Conservation (phyloP, 2,329 filamentous ascomycete genomes). For the Xylaria multiplex region DNA sequence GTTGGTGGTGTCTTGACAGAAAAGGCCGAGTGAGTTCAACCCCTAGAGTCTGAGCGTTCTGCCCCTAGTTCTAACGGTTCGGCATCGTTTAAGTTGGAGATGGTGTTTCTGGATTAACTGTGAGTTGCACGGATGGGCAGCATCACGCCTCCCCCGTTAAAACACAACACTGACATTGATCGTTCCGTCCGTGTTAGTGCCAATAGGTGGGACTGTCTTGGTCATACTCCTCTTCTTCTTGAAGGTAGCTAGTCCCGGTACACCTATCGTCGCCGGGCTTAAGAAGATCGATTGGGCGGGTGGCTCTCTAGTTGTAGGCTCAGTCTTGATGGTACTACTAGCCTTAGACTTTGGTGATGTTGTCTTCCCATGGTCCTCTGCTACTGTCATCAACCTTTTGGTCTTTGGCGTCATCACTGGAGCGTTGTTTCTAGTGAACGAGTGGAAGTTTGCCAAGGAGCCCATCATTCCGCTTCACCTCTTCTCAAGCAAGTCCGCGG, state of each 20-base stretch:
- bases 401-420: constrained; percentile 66
- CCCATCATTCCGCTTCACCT: constrained; percentile 75
- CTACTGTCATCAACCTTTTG: constrained; percentile 70
- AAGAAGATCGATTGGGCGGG: constrained; percentile 71
- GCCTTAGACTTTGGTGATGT: constrained; percentile 76
- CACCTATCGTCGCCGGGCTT: constrained; percentile 69
- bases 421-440: constrained; percentile 66
- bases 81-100: constrained; percentile 17
- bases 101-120: constrained; percentile 63
- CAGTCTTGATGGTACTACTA: constrained; percentile 74
- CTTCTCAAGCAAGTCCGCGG: constrained; percentile 65
- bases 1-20: constrained; percentile 26
- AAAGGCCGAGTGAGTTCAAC: constrained; percentile 17
- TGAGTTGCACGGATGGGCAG: constrained; percentile 52
- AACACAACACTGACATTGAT: constrained; percentile 15
- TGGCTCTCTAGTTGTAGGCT: constrained; percentile 69
- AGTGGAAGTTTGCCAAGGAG: constrained; percentile 70
- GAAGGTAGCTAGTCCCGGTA: constrained; percentile 73
- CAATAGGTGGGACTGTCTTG: constrained; percentile 65
- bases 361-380: constrained; percentile 68
- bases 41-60: constrained; percentile 11
- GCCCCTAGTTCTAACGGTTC: constrained; percentile 12
- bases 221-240: constrained; percentile 69
- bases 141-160: constrained; percentile 5
- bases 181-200: constrained; percentile 47